Percentiles rank a stretch among this genome's conserved stretches.
Conservation (phyloP, 164 flowering plant genomes). For the Vitis amurensis region DNA sequence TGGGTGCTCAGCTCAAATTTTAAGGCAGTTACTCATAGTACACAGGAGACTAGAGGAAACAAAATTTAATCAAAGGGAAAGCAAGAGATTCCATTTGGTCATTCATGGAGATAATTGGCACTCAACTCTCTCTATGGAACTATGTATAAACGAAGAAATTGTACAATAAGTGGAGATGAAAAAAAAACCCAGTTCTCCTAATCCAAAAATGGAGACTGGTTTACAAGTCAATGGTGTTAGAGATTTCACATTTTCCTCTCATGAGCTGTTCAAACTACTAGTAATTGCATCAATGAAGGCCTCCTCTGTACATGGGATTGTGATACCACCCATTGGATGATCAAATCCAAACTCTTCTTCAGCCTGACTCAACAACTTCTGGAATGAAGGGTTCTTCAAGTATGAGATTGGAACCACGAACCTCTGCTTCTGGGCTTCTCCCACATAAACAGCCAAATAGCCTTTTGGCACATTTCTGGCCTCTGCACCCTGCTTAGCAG, state of each 20-base stretch:
- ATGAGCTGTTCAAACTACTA: background rate
- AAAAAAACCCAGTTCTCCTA: too few relatives aligned
- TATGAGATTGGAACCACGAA: conserved; percentile 29
- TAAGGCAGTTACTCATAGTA: too few relatives aligned
- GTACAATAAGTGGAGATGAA: too few relatives aligned
- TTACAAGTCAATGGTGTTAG: background rate
- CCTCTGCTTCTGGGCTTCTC: conserved; percentile 34
- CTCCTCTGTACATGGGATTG: conserved; percentile 25
- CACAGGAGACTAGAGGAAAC: too few relatives aligned
- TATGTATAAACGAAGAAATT: too few relatives aligned
- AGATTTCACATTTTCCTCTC: background rate
- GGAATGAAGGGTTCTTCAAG: conserved; percentile 27
- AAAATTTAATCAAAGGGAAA: too few relatives aligned
- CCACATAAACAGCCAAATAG: conserved; percentile 36
- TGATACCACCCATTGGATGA: conserved; percentile 38
- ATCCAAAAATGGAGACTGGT: background rate
- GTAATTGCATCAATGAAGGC: conserved; percentile 14
- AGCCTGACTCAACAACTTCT: conserved; percentile 21
- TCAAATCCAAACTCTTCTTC: conserved; percentile 32
- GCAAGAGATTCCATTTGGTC: too few relatives aligned
- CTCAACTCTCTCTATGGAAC: too few relatives aligned
- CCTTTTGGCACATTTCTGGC: conserved; percentile 30
- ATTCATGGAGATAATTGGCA: too few relatives aligned
- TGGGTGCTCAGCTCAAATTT: too few relatives aligned
- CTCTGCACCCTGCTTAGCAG: conserved; percentile 10